These are phyloP conservation scores for Trichosporon sp. DNA, from an alignment of 1,284 basidiomycete genomes.

Conservation along the genomic window DNA sequence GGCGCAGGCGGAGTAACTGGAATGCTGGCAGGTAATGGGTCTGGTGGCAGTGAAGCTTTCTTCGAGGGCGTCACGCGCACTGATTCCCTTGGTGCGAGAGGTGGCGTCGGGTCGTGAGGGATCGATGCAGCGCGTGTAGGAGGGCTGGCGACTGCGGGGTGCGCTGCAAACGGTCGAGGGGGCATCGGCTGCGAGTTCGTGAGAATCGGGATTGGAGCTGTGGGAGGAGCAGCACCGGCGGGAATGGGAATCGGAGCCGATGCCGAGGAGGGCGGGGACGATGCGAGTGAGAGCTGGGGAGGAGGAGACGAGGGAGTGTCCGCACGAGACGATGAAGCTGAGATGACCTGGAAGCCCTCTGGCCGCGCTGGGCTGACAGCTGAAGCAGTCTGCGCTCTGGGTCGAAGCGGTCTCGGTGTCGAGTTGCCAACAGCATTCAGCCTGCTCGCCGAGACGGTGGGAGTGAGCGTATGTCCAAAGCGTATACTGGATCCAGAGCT, in stretches of 20 bases:
- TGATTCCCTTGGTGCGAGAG: not conserved
- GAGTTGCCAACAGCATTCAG: not conserved
- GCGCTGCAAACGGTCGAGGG: not conserved
- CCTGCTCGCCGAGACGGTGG: not conserved
- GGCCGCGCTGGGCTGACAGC: not conserved
- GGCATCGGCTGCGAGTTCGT: not conserved
- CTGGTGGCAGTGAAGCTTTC: not conserved
- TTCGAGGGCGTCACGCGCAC: not conserved
- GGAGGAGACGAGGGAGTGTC: not conserved
- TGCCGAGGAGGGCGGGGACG: not conserved
- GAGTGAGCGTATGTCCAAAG: not conserved
- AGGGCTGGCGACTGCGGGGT: not conserved
- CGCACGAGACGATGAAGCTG: not conserved
- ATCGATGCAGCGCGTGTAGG: slow-evolving; percentile 2
- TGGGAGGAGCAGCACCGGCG: not conserved
- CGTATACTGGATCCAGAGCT: not conserved
- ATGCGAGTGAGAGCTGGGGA: not conserved
- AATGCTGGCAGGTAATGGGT: slow-evolving; percentile 8
- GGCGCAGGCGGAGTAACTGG: slow-evolving; percentile 24
- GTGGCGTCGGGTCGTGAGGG: slow-evolving; percentile 8
- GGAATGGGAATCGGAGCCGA: not conserved
- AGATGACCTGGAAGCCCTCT: not conserved
- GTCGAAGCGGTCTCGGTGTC: not conserved
- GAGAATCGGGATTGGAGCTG: not conserved
- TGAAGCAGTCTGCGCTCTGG: not conserved